Percentiles rank a stretch among this genome's conserved stretches.
Conservation (phyloP, 192 early-diverging fungal species). For the Haplosporangium gracile region DNA sequence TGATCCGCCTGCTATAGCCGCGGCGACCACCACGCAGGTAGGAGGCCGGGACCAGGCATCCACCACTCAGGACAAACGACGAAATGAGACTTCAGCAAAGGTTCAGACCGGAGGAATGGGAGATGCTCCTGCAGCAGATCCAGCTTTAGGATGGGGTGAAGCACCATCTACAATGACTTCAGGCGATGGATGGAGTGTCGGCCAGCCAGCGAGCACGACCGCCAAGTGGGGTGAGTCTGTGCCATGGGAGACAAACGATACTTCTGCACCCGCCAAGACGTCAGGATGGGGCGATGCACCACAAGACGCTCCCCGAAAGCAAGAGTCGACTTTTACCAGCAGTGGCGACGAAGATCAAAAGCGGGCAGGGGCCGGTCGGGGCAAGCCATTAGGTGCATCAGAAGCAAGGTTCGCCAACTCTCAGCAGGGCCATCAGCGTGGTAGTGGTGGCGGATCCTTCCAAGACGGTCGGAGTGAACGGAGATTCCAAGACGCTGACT, state of each 20-base stretch:
- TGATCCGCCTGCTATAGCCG: background rate
- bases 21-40: background rate
- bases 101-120: background rate
- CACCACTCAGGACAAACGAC: background rate
- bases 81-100: background rate
- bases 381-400: background rate
- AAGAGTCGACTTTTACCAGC: background rate
- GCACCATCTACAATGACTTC: background rate
- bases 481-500: constrained; percentile 15
- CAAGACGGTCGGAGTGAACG: background rate
- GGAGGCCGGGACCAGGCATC: background rate
- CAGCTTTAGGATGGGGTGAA: constrained; percentile 5
- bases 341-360: background rate
- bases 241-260: background rate
- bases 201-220: background rate
- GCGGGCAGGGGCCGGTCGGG: background rate
- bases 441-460: background rate
- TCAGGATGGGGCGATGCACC: background rate
- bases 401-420: constrained; percentile 1
- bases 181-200: background rate
- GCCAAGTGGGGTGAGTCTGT: background rate
- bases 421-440: constrained; percentile 11
- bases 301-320: background rate
- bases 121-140: background rate
- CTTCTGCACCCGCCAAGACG: background rate